A percentile compares a stretch with the other conserved stretches of the same genome.
These are phyloP conservation scores for Desmodesmus armatus DNA, from an alignment of 139 green algal species.

Conservation along the genomic window DNA sequence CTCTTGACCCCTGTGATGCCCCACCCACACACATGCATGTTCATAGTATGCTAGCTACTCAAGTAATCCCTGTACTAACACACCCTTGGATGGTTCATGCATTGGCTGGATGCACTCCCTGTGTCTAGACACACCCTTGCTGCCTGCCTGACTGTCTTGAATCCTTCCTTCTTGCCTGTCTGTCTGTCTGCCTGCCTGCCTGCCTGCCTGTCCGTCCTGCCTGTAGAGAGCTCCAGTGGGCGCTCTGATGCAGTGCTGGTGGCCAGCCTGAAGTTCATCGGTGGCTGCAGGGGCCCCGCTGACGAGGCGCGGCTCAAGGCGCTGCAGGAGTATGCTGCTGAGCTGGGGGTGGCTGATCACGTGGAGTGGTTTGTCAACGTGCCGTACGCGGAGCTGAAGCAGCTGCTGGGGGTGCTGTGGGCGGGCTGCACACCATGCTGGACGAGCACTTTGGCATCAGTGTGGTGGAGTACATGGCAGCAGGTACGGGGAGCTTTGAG, in stretches of 20 bases:
- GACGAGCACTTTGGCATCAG: conserved; percentile 99
- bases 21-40: too few relatives aligned
- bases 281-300: conserved; percentile 72
- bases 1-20: too few relatives aligned
- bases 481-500: too few relatives aligned
- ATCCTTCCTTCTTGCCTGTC: too few relatives aligned
- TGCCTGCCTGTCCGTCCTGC: conserved; percentile 17
- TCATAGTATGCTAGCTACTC: too few relatives aligned
- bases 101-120: too few relatives aligned
- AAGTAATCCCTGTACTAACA: neutral
- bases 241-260: conserved; percentile 61
- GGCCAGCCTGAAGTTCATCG: conserved; percentile 79
- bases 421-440: conserved; percentile 95
- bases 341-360: conserved; percentile 49
- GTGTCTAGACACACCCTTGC: too few relatives aligned
- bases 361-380: conserved; percentile 72
- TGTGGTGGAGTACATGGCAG: conserved; percentile 99
- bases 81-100: neutral
- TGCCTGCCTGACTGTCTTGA: too few relatives aligned
- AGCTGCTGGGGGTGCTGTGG: conserved; percentile 86
- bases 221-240: conserved; percentile 24
- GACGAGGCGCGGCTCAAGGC: conserved; percentile 71
- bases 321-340: conserved; percentile 61
- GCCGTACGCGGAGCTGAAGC: conserved; percentile 73
- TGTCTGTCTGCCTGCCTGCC: too few relatives aligned